Conservation (phyloP, 352 stramenopile genomes). For the Elongisporangium anandrum region DNA sequence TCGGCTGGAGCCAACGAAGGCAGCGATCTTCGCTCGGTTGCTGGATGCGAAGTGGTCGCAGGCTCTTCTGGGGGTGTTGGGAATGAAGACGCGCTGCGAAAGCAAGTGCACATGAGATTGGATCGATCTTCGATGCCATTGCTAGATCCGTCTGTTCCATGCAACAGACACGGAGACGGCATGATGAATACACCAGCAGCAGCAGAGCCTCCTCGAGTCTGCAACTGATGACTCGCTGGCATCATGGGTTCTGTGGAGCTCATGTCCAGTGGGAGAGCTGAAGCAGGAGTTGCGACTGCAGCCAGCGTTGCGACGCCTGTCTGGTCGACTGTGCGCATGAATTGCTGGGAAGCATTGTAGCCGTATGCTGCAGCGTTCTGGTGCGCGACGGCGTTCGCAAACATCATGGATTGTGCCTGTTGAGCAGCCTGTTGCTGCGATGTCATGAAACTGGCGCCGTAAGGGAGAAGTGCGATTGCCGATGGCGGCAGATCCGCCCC, state of each 20-base stretch:
- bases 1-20: neutral
- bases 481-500: neutral
- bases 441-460: neutral
- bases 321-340: neutral
- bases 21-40: neutral
- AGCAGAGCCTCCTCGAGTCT: neutral
- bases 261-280: neutral
- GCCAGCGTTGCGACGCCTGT: neutral
- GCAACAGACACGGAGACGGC: neutral
- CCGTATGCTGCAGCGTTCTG: neutral
- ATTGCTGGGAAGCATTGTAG: neutral
- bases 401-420: neutral
- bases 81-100: neutral
- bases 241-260: neutral
- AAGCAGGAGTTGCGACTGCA: neutral
- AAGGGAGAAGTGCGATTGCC: neutral
- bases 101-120: neutral
- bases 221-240: neutral
- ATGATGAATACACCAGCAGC: neutral
- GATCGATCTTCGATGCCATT: neutral
- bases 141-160: neutral
- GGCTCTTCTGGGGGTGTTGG: neutral
- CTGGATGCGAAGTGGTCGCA: neutral
- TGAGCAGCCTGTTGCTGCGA: neutral
- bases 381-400: neutral